A percentile compares a stretch with the other conserved stretches of the same genome.
Evolutionary conservation across 202 grass and related monocot genomes (phyloP).

Genomic region (Hordeum pubiflorum): DNA sequence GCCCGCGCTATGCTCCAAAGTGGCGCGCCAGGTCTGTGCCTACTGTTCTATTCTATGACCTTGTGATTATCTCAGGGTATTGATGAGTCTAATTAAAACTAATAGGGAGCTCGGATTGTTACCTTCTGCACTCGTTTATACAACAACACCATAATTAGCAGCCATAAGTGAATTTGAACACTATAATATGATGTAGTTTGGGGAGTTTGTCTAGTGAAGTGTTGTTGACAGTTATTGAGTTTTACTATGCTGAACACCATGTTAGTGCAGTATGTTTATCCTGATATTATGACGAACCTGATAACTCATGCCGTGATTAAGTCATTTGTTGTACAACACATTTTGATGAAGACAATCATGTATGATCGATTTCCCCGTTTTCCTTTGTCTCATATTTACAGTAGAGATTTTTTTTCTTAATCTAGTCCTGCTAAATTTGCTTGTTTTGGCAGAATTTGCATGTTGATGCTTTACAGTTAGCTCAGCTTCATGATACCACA

Average conservation of each 20-base stretch:
- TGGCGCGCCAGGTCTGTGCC: slow-evolving; percentile 63
- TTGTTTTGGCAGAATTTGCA: slow-evolving; percentile 3
- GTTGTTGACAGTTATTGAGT: background rate
- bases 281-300: background rate
- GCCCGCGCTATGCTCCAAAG: slow-evolving; percentile 58
- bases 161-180: background rate
- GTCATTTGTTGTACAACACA: background rate
- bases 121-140: slow-evolving; percentile 4
- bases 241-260: background rate
- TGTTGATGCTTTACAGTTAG: slow-evolving; percentile 16
- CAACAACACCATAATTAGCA: background rate
- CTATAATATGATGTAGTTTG: background rate
- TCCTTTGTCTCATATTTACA: background rate
- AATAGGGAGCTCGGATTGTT: background rate
- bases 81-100: background rate
- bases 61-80: background rate
- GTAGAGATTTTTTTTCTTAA: background rate
- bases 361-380: background rate
- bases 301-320: background rate
- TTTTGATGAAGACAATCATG: background rate
- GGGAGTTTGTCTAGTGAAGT: slow-evolving; percentile 1
- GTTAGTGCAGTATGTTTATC: background rate
- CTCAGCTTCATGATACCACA: background rate
- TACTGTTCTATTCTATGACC: background rate
- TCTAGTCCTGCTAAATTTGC: slow-evolving; percentile 14